Percentiles rank a stretch among this genome's conserved stretches.
Conservation (phyloP, 1,284 basidiomycete species). For the Xerocomus minutiporus region DNA sequence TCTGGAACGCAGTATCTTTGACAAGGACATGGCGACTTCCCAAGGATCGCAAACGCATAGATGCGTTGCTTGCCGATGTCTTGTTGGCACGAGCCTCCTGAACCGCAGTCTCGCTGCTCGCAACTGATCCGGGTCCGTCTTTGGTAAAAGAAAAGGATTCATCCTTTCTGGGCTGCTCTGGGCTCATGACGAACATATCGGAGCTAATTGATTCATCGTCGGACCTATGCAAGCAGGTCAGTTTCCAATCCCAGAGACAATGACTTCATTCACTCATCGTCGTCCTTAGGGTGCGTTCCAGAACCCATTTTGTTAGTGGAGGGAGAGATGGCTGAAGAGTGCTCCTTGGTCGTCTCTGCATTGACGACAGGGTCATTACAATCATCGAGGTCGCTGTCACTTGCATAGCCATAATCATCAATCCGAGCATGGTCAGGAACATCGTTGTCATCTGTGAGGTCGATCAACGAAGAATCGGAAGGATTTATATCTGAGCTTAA, state of each 20-base stretch:
- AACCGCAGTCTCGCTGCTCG: constrained; percentile 8
- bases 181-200: constrained; percentile 20
- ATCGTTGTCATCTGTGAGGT: not conserved
- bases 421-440: constrained; percentile 9
- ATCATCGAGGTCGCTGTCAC: constrained; percentile 25
- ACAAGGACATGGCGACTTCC: constrained; percentile 21
- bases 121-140: not conserved
- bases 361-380: not conserved
- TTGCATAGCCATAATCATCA: constrained; percentile 25
- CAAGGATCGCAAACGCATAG: constrained; percentile 8
- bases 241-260: not conserved
- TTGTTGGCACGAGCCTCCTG: not conserved
- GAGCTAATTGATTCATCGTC: constrained; percentile 16
- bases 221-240: constrained; percentile 3
- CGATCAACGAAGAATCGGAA: no score
- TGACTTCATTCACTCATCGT: not conserved
- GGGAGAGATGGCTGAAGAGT: not conserved
- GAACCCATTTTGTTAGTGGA: not conserved
- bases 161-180: constrained; percentile 6
- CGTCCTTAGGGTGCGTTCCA: not conserved
- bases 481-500: no score
- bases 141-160: not conserved
- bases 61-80: not conserved
- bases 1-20: constrained; percentile 29
- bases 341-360: not conserved